phyloP scores from a whole-genome alignment of 2,329 filamentous ascomycete genomes.

The Fusarium keratoplasticum region DNA sequence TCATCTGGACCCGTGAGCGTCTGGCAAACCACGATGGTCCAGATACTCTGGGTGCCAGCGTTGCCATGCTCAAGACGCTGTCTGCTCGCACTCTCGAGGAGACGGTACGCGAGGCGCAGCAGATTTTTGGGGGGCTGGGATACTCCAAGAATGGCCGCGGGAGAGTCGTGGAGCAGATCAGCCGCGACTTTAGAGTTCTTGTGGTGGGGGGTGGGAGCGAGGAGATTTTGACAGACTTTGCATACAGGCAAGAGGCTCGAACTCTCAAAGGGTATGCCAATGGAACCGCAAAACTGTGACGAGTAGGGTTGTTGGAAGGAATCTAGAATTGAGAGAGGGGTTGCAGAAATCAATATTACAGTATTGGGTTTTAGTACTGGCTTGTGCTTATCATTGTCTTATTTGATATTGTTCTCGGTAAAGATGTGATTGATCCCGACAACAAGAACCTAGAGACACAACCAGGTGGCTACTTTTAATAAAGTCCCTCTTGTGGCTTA shows the following conservation, averaged over 20 bases:
- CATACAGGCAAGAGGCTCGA: neutral
- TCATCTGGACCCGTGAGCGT: neutral
- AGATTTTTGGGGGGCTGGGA: constrained; percentile 10
- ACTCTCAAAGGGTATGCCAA: neutral
- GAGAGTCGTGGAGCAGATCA: constrained; percentile 7
- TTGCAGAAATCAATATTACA: neutral
- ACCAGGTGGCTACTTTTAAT: too few relatives aligned
- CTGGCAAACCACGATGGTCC: neutral
- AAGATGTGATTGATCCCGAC: too few relatives aligned
- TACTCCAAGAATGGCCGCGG: constrained; percentile 2
- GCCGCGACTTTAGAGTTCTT: constrained; percentile 4
- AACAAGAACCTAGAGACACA: too few relatives aligned
- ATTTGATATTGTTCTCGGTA: too few relatives aligned
- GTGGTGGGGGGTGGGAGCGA: constrained; percentile 14
- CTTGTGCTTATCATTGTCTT: too few relatives aligned
- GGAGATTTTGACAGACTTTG: constrained; percentile 15
- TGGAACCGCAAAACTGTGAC: neutral
- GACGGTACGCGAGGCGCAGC: constrained; percentile 8
- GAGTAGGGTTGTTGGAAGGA: accelerated
- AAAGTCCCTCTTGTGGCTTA: too few relatives aligned
- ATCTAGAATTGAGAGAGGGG: neutral
- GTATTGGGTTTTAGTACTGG: too few relatives aligned
- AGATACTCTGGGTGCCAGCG: neutral
- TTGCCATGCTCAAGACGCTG: constrained; percentile 6
- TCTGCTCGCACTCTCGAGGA: neutral